A percentile compares a stretch with the other conserved stretches of the same genome.
Conservation (phyloP, 352 stramenopile species). For the Phytopythium oedochilum region DNA sequence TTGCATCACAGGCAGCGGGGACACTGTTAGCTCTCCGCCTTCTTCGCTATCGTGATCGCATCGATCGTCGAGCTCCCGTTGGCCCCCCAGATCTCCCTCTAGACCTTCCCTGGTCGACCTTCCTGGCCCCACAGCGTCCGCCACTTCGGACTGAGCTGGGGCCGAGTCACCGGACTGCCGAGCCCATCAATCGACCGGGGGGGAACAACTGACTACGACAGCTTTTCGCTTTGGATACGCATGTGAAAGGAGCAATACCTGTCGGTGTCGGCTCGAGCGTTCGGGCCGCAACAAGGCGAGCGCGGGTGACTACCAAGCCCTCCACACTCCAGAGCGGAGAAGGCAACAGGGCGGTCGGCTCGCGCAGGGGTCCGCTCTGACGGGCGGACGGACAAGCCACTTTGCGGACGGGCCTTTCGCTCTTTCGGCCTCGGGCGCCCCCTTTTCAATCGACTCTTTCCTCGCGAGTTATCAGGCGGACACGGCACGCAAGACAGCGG, state of each 20-base stretch:
- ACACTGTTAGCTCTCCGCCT: not conserved
- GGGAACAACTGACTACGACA: not conserved
- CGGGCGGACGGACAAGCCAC: too few relatives aligned
- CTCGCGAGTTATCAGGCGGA: not conserved
- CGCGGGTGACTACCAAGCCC: too few relatives aligned
- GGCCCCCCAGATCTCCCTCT: too few relatives aligned
- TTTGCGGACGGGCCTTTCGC: not conserved
- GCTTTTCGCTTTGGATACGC: not conserved
- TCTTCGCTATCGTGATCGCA: not conserved
- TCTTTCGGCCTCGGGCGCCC: not conserved
- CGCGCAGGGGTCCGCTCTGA: too few relatives aligned
- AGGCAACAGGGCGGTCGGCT: not conserved
- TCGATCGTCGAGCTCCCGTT: too few relatives aligned
- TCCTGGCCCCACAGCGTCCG: too few relatives aligned
- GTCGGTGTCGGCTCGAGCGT: not conserved
- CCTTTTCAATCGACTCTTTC: not conserved
- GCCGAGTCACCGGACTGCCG: not conserved
- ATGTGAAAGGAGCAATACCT: conserved; percentile 1
- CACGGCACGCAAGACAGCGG: not conserved
- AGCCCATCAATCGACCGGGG: not conserved
- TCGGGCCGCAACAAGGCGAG: not conserved
- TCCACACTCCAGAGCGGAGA: not conserved
- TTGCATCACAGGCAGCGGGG: not conserved
- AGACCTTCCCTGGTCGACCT: too few relatives aligned
- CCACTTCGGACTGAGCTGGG: too few relatives aligned